A percentile compares a stretch with the other conserved stretches of the same genome.
These are phyloP conservation scores for Artemisia tridentata DNA, from an alignment of 129 eudicot species.

Conservation along the genomic window DNA sequence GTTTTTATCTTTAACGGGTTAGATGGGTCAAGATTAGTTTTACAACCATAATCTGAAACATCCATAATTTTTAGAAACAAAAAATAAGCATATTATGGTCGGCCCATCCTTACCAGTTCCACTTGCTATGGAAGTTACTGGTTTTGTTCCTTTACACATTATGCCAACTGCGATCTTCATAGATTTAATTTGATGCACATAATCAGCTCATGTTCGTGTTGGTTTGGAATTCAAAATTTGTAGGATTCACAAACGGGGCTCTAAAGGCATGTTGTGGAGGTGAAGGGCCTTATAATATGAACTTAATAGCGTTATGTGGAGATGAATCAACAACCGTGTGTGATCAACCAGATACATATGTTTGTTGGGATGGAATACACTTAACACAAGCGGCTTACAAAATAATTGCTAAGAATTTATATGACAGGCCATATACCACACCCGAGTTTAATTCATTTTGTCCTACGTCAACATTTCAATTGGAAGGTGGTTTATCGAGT, in stretches of 20 bases:
- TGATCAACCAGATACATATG: slow-evolving; percentile 24
- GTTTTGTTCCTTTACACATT: too few species aligned
- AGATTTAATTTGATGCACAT: neutral
- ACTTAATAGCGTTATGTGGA: slow-evolving; percentile 3
- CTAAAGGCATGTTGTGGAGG: slow-evolving; percentile 34
- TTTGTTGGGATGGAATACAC: slow-evolving; percentile 35
- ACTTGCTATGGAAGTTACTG: too few species aligned
- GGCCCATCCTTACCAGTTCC: too few species aligned
- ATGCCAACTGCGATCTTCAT: too few species aligned
- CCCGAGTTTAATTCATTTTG: slow-evolving; percentile 17
- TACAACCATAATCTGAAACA: too few species aligned
- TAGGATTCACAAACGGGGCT: slow-evolving; percentile 24
- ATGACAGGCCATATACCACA: slow-evolving; percentile 10
- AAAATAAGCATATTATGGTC: too few species aligned
- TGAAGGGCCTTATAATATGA: slow-evolving; percentile 18
- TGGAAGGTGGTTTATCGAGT: neutral
- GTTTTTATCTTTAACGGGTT: too few species aligned
- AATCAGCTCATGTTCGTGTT: neutral
- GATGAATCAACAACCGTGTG: slow-evolving; percentile 14
- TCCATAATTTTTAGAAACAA: too few species aligned
- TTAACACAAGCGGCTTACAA: slow-evolving; percentile 24
- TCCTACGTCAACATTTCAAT: slow-evolving; percentile 1
- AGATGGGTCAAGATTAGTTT: too few species aligned
- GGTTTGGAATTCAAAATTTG: slow-evolving; percentile 6
- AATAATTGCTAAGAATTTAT: slow-evolving; percentile 18